Evolutionary conservation across 257 asterid species (phyloP), one percentile per base, ranked within the genome.

Genomic region (Forsythia suspensa): DNA sequence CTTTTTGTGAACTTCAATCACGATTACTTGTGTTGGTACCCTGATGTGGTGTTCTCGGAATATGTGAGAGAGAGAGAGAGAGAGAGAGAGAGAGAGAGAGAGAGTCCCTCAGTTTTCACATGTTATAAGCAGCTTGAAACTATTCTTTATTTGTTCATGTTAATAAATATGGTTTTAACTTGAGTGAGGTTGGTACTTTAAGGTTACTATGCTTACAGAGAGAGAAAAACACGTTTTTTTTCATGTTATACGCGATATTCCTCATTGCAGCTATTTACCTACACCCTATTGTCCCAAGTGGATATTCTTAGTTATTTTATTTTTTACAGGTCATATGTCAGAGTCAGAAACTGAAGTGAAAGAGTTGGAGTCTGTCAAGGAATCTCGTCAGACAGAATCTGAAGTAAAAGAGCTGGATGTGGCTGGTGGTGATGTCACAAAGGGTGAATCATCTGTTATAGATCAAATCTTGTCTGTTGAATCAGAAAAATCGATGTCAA

Each of bases 391-490:
- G 74, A 79, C 74, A 73, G 88, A 88, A 87, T 75, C 84, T 69
- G 81, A 84, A 79, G 83, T 70, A 69, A 85, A 76, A 77, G 89
- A 84, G 78, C 71, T 80, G 57, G 79, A 85, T 73, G 88, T 79
- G 43, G 87, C 80, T 71, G 84, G 74, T 71, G 84, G 74, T 63
- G 85, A 78, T 80, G 87, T 79, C 42, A 75, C 68, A 61, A 80
- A 70, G 57, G 70, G 78, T 36, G 92, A 86, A 79, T 82, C 89
- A 63, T 86, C 93, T 73, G 84, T 85, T 80, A 85, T 96, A 79
- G 99, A 96, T 82, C 94, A 91, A 84, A 86, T 96, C 84, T 83
- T 96, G 87, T 85, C 96, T 43, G 89, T 70, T 78, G 91, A 85
- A 82, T 89, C 93, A 76, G 85, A 79, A 61, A 81, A 77, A 73